Base-by-base conservation (phyloP, 83 land plant genomes). In the Picea engelmannii region DNA sequence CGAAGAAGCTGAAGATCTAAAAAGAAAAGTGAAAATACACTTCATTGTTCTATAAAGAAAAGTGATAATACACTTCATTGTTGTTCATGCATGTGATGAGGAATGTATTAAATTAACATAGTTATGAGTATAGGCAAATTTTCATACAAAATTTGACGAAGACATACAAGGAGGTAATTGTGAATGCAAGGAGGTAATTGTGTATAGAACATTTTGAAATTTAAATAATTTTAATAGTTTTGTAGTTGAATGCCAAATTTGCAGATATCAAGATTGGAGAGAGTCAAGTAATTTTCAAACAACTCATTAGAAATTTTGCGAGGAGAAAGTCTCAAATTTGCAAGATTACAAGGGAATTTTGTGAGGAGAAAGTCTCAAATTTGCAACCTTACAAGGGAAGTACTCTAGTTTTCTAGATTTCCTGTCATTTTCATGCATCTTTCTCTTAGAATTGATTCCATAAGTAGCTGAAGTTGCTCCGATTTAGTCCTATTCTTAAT, bases 211-310 rank as follows among this genome's bases (percentile, higher is more conserved):
- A 52, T 16, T 27, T 38, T 11, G 18, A 81, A 38, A 4, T 80
- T n/a, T 1, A 35, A 71, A 6, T 2, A 2, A 11, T 7, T 42
- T 71, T 4, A 42, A 4, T 71, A 38, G 11, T 40, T 44, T 38
- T n/a, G 42, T 38, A 42, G 18, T 71, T 42, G 24, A 40, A 59
- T 25, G 3, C 6, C 79, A 12, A 44, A 16, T 1, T 17, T 49
- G 18, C 62, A 18, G 35, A 42, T 42, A 42, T 42, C 5, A 42
- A 5, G 7, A 42, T 42, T 42, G 47, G 47, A 42, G 47, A 42
- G 96, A 94, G 84, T 65, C 88, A 31, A 82, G 87, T 12, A 94
- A 89, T 83, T 92, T 89, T 71, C 93, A 92, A 79, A 75, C 85
- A 69, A 70, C 83, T 11, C 78, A 89, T 82, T 93, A 92, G 80